Evolutionary conservation across 2,329 filamentous ascomycete species (phyloP), one percentile per base, ranked within the genome.

Genomic region (Talaromyces sp.): DNA sequence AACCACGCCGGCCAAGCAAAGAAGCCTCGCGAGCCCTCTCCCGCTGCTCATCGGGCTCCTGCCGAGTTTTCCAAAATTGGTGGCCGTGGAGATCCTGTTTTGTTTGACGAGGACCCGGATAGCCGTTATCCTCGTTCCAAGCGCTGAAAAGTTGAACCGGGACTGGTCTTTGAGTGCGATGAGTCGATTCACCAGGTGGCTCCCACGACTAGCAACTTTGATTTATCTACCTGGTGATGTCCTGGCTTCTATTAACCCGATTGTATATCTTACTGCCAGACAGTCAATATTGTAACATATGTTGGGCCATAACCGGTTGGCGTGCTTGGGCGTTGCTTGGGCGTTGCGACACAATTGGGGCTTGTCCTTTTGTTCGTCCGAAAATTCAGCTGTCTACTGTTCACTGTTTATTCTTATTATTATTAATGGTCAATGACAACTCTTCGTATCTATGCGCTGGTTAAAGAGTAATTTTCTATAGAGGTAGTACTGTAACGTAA

Each of bases 41-140:
- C 93, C 0, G 85, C 86, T 28, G 84, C 86, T 33, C 80, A 87
- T 63, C 82, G 91, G 60, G 83, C 85, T 33, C 83, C 91, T 0
- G 80, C 84, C 5, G 92, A 95, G 69, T 98, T 97, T 68, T 88
- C 92, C 74, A 85, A 88, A 64, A 84, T 96, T 80, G 93, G 93
- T 44, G 92, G 92, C 17, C 91, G 90, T 69, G 93, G 92, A 5
- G 93, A 98, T 70, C 86, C 92, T 74, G 80, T 84, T 51, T 81
- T 97, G 15, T 97, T 88, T 72, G 85, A 84, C 10, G 80, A 91
- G 56, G 88, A 91, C 36, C 72, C 72, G 42, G 72, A 70, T 1
- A 80, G 75, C 57, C 71, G 72, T 13, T 80, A 79, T 63, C 42
- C 57, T 17, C 49, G 49, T n/a, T 9, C 47, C 15, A 36, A 42